phyloP scores from a whole-genome alignment of 352 stramenopile species.

The Globisporangium spiculum region DNA sequence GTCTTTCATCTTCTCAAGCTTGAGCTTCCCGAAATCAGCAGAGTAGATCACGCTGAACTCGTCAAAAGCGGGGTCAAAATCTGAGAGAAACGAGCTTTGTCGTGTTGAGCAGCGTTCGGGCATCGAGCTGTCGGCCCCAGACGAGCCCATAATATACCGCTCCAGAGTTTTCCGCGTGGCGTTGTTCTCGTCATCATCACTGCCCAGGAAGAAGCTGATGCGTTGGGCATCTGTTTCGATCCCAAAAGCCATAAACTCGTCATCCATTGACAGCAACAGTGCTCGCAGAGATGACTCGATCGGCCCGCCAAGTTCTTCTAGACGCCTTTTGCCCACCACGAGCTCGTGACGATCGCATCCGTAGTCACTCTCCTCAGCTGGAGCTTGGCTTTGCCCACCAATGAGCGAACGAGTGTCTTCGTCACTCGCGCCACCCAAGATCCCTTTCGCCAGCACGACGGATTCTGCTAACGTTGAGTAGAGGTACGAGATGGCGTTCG shows the following conservation, averaged over 20 bases:
- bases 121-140: not conserved
- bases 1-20: constrained; percentile 43
- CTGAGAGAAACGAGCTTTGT: constrained; percentile 49
- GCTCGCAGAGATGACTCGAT: constrained; percentile 40
- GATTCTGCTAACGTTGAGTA: constrained; percentile 54
- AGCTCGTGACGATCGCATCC: constrained; percentile 35
- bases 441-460: constrained; percentile 29
- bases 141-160: constrained; percentile 40
- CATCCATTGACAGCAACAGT: constrained; percentile 60
- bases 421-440: constrained; percentile 14
- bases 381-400: constrained; percentile 19
- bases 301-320: constrained; percentile 35
- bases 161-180: constrained; percentile 42
- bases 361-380: constrained; percentile 15
- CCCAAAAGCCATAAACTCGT: constrained; percentile 67
- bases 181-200: constrained; percentile 36
- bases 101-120: not conserved
- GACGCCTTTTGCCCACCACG: constrained; percentile 25
- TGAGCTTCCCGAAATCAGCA: constrained; percentile 29
- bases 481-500: constrained; percentile 39
- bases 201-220: constrained; percentile 70
- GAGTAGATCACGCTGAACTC: constrained; percentile 48
- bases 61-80: constrained; percentile 50
- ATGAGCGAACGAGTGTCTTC: constrained; percentile 9
- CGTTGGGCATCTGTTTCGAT: constrained; percentile 64